These are phyloP conservation scores for Solanum microdontum DNA, from an alignment of 257 asterid species.

Conservation along the genomic window DNA sequence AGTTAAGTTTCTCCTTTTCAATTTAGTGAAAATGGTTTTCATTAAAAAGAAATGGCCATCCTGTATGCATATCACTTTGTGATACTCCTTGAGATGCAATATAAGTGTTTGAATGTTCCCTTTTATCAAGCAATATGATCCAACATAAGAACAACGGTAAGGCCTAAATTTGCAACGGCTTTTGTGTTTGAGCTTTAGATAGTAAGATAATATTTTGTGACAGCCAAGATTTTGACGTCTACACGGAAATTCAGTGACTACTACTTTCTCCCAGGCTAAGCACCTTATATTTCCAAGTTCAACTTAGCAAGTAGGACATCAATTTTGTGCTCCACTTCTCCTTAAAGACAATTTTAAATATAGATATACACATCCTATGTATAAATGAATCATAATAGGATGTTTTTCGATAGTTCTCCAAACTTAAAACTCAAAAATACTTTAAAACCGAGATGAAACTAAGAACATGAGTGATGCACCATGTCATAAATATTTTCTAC, in stretches of 20 bases:
- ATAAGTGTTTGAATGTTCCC: constrained; percentile 58
- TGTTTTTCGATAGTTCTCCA: no score
- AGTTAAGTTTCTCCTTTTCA: no score
- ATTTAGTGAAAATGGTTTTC: no score
- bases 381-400: no score
- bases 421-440: no score
- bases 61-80: constrained; percentile 74
- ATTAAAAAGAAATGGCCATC: constrained; percentile 8
- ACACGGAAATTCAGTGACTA: constrained; percentile 70
- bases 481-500: no score
- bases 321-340: constrained; percentile 21
- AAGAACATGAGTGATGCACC: no score
- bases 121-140: constrained; percentile 57
- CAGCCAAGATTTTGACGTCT: constrained; percentile 56
- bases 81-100: constrained; percentile 76
- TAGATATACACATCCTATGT: no score
- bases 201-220: constrained; percentile 35
- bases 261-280: constrained; percentile 76
- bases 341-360: no score
- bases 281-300: constrained; percentile 72
- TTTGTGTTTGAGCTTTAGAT: constrained; percentile 24
- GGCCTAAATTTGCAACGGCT: constrained; percentile 62
- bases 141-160: constrained; percentile 69
- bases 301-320: constrained; percentile 55
- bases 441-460: no score